Evolutionary conservation across 176 grass and related monocot genomes (phyloP), one percentile per base, ranked within the genome.

Genomic region (Hyparrhenia diplandra): DNA sequence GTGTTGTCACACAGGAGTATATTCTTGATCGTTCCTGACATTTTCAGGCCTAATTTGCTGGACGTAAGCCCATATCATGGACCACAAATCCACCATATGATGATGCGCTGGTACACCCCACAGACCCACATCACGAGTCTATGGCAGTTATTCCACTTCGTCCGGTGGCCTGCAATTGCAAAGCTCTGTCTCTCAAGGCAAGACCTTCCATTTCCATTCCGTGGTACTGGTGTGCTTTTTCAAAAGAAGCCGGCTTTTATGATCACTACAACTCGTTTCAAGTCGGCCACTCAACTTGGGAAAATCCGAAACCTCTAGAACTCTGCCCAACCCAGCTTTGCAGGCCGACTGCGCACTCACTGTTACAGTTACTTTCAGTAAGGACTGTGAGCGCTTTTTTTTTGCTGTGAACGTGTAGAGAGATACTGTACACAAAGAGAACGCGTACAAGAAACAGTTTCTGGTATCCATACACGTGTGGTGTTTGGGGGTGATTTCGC

Each of bases 201-300:
- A 27, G 23, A 60, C 24, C 57, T 63, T 63, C 23, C 57, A 12
- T 41, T 36, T 36, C 28, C 43, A 52, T 37, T 30, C 30, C 11
- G 77, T 68, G 51, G 49, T 29, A 61, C 78, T n/a, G n/a, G n/a
- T n/a, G n/a, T n/a, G n/a, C n/a, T n/a, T 61, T 68, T 74, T 1
- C 5, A 34, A 79, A 67, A 64, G 61, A 42, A 68, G 73, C 23
- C 11, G 39, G 30, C 66, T 52, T 72, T 40, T 67, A 2, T 39
- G 67, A 84, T 67, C 27, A 64, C 61, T 79, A 79, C 40, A 37
- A 69, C 70, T 43, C 41, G 64, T 54, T 52, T 32, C 32, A 43
- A 60, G 69, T 64, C 41, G n/a, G 76, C 87, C 76, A 55, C 68
- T 66, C 58, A 42, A 65, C 84, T 40, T 52, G 43, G 71, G 40